A percentile compares a stretch with the other conserved stretches of the same genome.
Evolutionary conservation across 2,329 filamentous ascomycete species (phyloP).

Genomic region (Fusarium mangiferae): DNA sequence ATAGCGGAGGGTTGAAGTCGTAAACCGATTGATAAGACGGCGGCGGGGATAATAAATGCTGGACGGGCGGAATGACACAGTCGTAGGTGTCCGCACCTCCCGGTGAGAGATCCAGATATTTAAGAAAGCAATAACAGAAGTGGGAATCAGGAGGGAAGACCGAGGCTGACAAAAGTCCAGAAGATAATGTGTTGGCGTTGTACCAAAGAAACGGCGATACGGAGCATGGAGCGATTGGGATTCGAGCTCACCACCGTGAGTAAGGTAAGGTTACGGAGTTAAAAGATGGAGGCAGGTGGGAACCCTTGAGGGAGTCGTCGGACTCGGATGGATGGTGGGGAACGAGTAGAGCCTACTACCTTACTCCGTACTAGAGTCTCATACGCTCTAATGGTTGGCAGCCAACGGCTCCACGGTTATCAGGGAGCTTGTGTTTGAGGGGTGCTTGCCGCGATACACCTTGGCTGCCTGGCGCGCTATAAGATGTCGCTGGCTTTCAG

Average conservation of each 20-base stretch:
- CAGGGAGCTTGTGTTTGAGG: not conserved
- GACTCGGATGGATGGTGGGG: conserved; percentile 6
- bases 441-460: conserved; percentile 37
- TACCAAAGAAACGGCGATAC: conserved; percentile 16
- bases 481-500: not conserved
- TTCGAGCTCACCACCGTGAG: conserved; percentile 12
- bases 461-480: conserved; percentile 39
- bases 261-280: conserved; percentile 17
- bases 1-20: conserved; percentile 12
- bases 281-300: conserved; percentile 31
- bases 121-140: not conserved
- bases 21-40: conserved; percentile 23
- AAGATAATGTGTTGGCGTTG: not conserved
- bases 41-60: conserved; percentile 23
- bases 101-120: not conserved
- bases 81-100: conserved; percentile 26
- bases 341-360: conserved; percentile 4
- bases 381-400: not conserved
- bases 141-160: not conserved
- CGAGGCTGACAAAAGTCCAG: not conserved
- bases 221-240: conserved; percentile 21
- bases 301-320: conserved; percentile 9
- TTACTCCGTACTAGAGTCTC: conserved; percentile 7
- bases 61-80: conserved; percentile 2
- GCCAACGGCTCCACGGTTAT: conserved; percentile 2